Conservation (phyloP, 1,284 basidiomycete genomes). For the Cutaneotrichosporon daszewskae region DNA sequence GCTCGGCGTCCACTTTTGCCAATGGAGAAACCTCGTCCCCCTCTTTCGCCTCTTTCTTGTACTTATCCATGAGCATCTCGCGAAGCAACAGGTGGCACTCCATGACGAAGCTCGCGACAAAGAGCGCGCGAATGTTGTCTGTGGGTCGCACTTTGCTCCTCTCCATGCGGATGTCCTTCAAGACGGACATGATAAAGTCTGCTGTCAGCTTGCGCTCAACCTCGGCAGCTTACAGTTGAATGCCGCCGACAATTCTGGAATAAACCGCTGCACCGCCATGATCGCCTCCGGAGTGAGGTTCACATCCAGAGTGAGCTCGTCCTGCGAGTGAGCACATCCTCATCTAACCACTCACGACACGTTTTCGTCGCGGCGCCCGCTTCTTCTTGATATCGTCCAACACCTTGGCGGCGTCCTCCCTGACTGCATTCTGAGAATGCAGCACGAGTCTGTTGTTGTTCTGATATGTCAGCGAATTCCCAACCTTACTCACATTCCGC, state of each 20-base stretch:
- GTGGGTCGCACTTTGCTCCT: conserved; percentile 81
- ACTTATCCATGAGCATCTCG: conserved; percentile 19
- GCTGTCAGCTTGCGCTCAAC: conserved; percentile 10
- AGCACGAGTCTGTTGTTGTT: conserved; percentile 56
- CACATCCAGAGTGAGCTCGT: conserved; percentile 48
- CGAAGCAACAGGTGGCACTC: conserved; percentile 72
- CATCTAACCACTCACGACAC: conserved; percentile 25
- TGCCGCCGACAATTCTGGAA: conserved; percentile 65
- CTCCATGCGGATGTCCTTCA: conserved; percentile 89
- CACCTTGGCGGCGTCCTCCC: conserved; percentile 64
- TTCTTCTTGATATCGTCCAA: conserved; percentile 73
- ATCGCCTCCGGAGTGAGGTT: conserved; percentile 62
- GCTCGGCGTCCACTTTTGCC: conserved; percentile 30
- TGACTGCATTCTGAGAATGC: conserved; percentile 76
- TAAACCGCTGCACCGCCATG: conserved; percentile 61
- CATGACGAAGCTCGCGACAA: conserved; percentile 78
- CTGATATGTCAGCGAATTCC: conserved; percentile 23
- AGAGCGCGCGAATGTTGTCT: conserved; percentile 78
- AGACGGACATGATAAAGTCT: conserved; percentile 76
- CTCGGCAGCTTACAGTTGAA: conserved; percentile 69
- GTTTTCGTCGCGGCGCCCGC: conserved; percentile 58
- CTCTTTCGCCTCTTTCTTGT: conserved; percentile 36
- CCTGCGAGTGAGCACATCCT: conserved; percentile 33
- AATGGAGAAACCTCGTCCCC: background rate
- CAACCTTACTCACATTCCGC: conserved; percentile 53